These are phyloP conservation scores for Boletellus ananas DNA, from an alignment of 768 basidiomycete genomes.

Conservation along the genomic window DNA sequence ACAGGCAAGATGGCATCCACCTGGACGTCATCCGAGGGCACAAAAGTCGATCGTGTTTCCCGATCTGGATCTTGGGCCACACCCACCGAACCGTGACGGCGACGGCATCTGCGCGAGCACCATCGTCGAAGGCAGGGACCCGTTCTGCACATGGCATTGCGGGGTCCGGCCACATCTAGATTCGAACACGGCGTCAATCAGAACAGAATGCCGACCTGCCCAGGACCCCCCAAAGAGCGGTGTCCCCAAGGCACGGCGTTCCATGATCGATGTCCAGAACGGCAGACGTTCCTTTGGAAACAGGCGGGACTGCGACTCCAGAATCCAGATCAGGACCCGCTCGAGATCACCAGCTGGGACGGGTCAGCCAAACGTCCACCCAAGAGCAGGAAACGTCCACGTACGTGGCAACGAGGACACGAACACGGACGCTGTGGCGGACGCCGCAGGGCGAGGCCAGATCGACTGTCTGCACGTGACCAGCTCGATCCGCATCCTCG, in stretches of 20 bases:
- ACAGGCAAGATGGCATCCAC: conserved; percentile 14
- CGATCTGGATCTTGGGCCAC: conserved; percentile 13
- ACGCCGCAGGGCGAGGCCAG: conserved; percentile 20
- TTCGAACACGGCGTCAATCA: conserved; percentile 24
- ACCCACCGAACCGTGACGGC: conserved; percentile 20
- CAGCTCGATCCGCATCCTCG: conserved; percentile 18
- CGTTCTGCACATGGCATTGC: conserved; percentile 15
- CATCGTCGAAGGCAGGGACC: conserved; percentile 21
- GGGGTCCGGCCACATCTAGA: too few species aligned
- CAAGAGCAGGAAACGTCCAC: conserved; percentile 23
- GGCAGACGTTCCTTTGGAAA: conserved; percentile 24
- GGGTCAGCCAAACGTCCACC: conserved; percentile 10
- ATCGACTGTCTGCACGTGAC: conserved; percentile 10
- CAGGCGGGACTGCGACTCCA: conserved; percentile 20
- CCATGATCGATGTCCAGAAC: conserved; percentile 28
- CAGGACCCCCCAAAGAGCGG: conserved; percentile 8
- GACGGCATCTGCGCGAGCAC: conserved; percentile 12
- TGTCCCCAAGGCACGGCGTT: conserved; percentile 24
- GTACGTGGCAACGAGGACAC: too few species aligned
- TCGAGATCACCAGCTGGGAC: conserved; percentile 14
- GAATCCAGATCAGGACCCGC: conserved; percentile 26
- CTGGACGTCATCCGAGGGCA: conserved; percentile 13
- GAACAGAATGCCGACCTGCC: conserved; percentile 25
- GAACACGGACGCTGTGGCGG: conserved; percentile 18
- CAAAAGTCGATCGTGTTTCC: conserved; percentile 21